Evolutionary conservation across 1,284 basidiomycete species (phyloP), one percentile per base, ranked within the genome.

Genomic region (Sanghuangporus sanghuang): DNA sequence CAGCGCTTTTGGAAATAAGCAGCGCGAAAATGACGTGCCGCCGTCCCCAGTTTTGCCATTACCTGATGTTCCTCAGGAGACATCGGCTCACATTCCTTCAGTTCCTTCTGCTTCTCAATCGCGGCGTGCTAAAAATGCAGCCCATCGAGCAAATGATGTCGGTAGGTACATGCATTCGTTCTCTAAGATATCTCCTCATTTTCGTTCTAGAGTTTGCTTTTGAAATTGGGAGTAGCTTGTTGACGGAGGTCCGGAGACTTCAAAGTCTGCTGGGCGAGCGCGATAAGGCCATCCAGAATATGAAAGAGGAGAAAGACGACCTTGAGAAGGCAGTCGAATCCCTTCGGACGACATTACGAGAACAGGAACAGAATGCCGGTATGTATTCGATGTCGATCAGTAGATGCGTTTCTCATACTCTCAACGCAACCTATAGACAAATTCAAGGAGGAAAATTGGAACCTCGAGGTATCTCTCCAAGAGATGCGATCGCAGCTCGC

Each of bases 141-240:
- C 89, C 59, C 90, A 92, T 75, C 82, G 90, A 67, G 88, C 89
- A 59, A 87, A 92, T 72, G 90, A 93, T 72, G 90, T 92, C 69
- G 90, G 90, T 90, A 67, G 71, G 90, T 84, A 38, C 38, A 21
- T 57, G 16, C 32, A 59, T 62, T 61, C 42, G n/a, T 40, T 27
- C 14, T 21, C 46, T 55, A 57, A 27, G 44, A n/a, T 44, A n/a
- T 50, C 48, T 12, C 59, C 55, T 59, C 6, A 66, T 65, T 68
- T 63, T 64, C 64, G 61, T 65, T 39, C 35, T 69, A 92, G 95
- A 96, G 79, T 96, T 97, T 71, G 95, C 95, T 38, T 95, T 96
- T 69, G 95, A 97, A 78, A 97, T 97, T 64, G 95, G 95, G 0
- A 95, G 92, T 68, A 92, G 92, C 38, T 79, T 97, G 50, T 78